Evolutionary conservation across 2,329 filamentous ascomycete species (phyloP).

Genomic region (Falciphora oryzae): DNA sequence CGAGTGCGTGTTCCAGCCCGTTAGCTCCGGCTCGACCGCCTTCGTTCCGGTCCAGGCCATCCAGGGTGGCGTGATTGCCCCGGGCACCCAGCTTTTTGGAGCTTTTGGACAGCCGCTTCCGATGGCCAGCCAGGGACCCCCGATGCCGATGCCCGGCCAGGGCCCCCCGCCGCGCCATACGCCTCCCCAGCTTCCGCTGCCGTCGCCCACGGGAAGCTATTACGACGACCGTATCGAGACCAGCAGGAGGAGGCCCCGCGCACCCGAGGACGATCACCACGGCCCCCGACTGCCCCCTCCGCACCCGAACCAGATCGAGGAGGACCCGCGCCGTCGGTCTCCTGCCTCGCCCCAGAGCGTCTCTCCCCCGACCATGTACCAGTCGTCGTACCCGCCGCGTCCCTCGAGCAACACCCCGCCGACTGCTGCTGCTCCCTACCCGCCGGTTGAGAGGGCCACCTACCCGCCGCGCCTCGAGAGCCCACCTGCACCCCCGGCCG

Average conservation of each 20-base stretch:
- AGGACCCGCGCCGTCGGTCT: constrained; percentile 45
- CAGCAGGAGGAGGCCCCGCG: constrained; percentile 30
- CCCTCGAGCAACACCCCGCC: constrained; percentile 5
- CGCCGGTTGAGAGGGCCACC: neutral
- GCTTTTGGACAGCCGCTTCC: constrained; percentile 50
- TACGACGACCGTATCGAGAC: constrained; percentile 29
- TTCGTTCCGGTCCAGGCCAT: constrained; percentile 55
- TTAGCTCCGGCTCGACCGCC: constrained; percentile 46
- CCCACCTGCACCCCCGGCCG: neutral
- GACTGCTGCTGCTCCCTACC: neutral
- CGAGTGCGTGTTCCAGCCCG: constrained; percentile 56
- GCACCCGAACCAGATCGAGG: constrained; percentile 37
- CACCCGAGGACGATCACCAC: constrained; percentile 33
- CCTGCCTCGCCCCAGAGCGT: constrained; percentile 43
- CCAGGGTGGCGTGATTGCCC: constrained; percentile 47
- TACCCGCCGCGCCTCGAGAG: neutral
- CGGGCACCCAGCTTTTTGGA: constrained; percentile 50
- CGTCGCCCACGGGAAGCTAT: constrained; percentile 31
- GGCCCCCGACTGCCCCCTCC: constrained; percentile 38
- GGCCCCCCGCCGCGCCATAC: constrained; percentile 18
- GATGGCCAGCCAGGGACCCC: constrained; percentile 15
- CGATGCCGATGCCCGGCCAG: constrained; percentile 15
- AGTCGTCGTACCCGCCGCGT: neutral
- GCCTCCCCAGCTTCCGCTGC: constrained; percentile 23
- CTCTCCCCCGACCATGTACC: constrained; percentile 35